Conservation (phyloP, 441 rosid species). For the Daphne laureola region DNA sequence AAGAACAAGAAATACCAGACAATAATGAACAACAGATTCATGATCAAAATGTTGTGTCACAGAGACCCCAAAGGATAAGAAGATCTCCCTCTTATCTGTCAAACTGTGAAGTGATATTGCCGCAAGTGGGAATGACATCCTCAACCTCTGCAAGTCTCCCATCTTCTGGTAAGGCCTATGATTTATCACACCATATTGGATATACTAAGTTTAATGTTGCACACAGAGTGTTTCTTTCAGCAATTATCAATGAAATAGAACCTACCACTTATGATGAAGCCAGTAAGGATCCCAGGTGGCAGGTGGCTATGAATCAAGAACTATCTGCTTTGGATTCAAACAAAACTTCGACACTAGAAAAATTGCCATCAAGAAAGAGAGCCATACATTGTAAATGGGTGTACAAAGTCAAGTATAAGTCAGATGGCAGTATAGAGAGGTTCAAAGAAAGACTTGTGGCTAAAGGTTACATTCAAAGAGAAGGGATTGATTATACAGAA, state of each 20-base stretch:
- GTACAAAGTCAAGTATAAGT: constrained; percentile 1
- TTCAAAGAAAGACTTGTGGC: constrained; percentile 5
- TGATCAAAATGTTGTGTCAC: no score
- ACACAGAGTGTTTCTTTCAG: not conserved
- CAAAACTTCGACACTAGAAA: not conserved
- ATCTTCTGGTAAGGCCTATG: no score
- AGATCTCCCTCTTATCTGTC: no score
- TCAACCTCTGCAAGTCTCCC: no score
- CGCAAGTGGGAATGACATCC: no score
- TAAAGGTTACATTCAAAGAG: constrained; percentile 6
- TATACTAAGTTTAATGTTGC: no score
- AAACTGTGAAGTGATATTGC: no score
- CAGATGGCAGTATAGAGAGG: not conserved
- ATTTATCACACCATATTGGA: no score
- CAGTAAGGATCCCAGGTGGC: not conserved
- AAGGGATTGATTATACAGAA: not conserved
- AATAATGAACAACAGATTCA: no score
- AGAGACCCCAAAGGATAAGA: no score
- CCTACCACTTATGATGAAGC: not conserved
- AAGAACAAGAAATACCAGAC: no score
- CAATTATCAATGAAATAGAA: not conserved
- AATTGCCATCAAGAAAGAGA: not conserved
- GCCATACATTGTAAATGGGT: constrained; percentile 4
- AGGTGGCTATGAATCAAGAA: constrained; percentile 2
- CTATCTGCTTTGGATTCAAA: constrained; percentile 7